Conservation (phyloP, 495 filamentous ascomycete genomes). For the Daldinia grandis region DNA sequence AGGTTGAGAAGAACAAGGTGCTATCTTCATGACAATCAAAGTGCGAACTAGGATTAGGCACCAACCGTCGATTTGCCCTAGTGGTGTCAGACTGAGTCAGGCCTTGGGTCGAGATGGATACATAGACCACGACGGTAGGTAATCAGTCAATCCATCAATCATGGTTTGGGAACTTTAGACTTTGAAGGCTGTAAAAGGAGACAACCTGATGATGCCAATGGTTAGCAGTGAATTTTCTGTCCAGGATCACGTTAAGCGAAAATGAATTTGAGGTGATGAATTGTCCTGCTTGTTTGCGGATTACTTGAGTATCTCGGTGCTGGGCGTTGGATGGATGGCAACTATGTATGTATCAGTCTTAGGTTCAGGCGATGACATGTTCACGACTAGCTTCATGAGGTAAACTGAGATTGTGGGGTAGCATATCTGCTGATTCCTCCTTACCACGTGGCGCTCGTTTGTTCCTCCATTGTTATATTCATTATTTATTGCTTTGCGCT, state of each 20-base stretch:
- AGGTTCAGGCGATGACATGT: neutral
- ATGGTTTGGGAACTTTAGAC: neutral
- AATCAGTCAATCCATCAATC: no score
- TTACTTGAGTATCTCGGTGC: neutral
- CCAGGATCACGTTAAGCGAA: neutral
- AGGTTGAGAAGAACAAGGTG: neutral
- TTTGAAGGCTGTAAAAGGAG: neutral
- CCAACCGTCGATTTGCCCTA: neutral
- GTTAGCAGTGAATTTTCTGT: neutral
- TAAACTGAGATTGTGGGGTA: conserved; percentile 36
- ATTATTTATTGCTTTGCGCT: conserved; percentile 3
- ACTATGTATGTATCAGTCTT: neutral
- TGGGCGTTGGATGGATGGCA: conserved; percentile 3
- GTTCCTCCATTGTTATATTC: conserved; percentile 19
- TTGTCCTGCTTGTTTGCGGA: neutral
- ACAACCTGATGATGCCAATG: neutral
- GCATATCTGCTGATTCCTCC: conserved; percentile 17
- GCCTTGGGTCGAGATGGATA: neutral
- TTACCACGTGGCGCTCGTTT: conserved; percentile 34
- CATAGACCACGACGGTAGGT: neutral
- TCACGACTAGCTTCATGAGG: conserved; percentile 26
- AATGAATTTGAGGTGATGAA: neutral
- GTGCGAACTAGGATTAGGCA: neutral
- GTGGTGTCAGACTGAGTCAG: conserved; percentile 13
- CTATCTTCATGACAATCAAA: neutral